Percentiles rank a stretch among this genome's conserved stretches.
Evolutionary conservation across 768 basidiomycete species (phyloP).

Genomic region (Serendipita sp.): DNA sequence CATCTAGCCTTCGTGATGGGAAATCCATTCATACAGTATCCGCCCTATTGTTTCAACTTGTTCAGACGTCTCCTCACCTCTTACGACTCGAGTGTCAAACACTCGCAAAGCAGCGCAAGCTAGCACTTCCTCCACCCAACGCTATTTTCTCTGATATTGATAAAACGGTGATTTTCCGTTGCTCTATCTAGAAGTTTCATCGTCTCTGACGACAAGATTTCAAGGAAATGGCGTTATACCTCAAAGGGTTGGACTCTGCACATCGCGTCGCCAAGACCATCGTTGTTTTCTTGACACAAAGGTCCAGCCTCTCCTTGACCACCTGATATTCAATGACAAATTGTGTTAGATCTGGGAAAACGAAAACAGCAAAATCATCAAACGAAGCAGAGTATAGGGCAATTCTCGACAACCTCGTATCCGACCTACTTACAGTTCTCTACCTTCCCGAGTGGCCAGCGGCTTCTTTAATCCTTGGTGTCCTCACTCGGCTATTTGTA

Average conservation of each 20-base stretch:
- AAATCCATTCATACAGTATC: constrained; percentile 86
- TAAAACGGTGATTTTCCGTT: background rate
- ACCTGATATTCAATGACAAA: background rate
- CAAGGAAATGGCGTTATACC: constrained; percentile 59
- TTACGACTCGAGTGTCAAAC: constrained; percentile 54
- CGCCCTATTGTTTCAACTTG: constrained; percentile 84
- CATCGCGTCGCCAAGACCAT: constrained; percentile 77
- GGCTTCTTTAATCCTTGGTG: constrained; percentile 61
- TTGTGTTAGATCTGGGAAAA: constrained; percentile 55
- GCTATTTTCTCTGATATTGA: background rate
- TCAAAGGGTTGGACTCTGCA: constrained; percentile 61
- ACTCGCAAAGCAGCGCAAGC: constrained; percentile 40
- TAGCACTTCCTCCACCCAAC: background rate
- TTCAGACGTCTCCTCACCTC: constrained; percentile 86
- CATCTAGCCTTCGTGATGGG: constrained; percentile 69
- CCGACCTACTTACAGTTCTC: constrained; percentile 72
- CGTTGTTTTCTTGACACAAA: constrained; percentile 55
- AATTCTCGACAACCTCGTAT: constrained; percentile 82
- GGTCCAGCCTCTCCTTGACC: constrained; percentile 21
- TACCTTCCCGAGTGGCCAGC: constrained; percentile 99
- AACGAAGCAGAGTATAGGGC: constrained; percentile 89
- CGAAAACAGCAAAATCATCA: constrained; percentile 75
- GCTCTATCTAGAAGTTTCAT: background rate
- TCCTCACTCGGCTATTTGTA: constrained; percentile 79
- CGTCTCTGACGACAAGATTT: background rate